Evolutionary conservation across 306 rosid species (phyloP), one percentile per base, ranked within the genome.

Genomic region (Abrus pulchellus): DNA sequence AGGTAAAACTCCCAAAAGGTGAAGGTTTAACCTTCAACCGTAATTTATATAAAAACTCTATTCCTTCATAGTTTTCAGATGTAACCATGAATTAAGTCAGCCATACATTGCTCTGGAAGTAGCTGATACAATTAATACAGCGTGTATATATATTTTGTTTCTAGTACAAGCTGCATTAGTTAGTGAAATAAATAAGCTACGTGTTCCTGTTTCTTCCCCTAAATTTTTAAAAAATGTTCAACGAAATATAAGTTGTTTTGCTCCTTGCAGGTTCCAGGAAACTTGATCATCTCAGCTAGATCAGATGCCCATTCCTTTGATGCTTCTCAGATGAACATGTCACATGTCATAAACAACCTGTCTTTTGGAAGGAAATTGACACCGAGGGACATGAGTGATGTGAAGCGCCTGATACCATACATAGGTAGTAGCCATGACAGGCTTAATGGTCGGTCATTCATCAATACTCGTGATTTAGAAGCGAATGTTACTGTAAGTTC

Each of bases 281-380:
- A 79, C 84, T 89, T 95, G 78, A 33, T 91, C 55, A 65, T 95
- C 80, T 86, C 99, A 28, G 98, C 99, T 82, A 91, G 84, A 85
- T 93, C 98, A 7, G 97, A 89, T 53, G 67, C 96, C 80, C 99
- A 95, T 89, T 95, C 99, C 29, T 95, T 95, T 28, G 99, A 95
- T 90, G 83, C 89, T 80, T 85, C 97, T 78, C 97, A 88, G 83
- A 95, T 95, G 97, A 95, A 95, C 86, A 93, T 95, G 98, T 95
- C 99, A 60, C 99, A 95, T 60, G 83, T 93, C 84, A 29, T 95
- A 85, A 80, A 93, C 78, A 90, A 93, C 80, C 81, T 95, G 80
- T 86, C 92, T 52, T 95, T 95, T 65, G 99, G 99, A 45, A 89
- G 87, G 89, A 90, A 14, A 78, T 49, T 93, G 63, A 48, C 91